These are phyloP conservation scores for Aureobasidium subglaciale DNA, from an alignment of 2,329 filamentous ascomycete species.

Conservation along the genomic window DNA sequence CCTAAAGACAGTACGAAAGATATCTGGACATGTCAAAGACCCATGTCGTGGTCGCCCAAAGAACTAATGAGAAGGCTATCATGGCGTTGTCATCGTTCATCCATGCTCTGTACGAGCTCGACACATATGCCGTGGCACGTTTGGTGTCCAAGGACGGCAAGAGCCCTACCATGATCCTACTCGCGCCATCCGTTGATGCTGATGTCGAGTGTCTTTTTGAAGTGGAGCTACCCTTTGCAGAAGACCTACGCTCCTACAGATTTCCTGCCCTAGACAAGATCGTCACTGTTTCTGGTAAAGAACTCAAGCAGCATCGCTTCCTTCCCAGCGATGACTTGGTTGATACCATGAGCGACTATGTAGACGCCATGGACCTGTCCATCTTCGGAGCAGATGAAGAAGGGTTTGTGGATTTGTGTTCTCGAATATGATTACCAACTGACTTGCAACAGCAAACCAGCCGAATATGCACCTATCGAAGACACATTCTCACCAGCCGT, in stretches of 20 bases:
- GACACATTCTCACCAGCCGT: constrained; percentile 78
- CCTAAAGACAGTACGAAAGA: constrained; percentile 55
- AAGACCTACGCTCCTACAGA: constrained; percentile 83
- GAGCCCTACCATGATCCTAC: constrained; percentile 66
- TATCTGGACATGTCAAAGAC: constrained; percentile 80
- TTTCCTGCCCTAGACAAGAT: constrained; percentile 88
- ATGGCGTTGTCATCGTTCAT: constrained; percentile 84
- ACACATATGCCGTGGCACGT: constrained; percentile 78
- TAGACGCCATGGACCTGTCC: constrained; percentile 87
- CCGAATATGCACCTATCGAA: constrained; percentile 70
- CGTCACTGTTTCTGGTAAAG: constrained; percentile 76
- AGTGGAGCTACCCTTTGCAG: constrained; percentile 82
- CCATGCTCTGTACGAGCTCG: constrained; percentile 76
- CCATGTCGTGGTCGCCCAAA: constrained; percentile 69
- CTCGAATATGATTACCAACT: neutral
- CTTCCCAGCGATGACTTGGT: constrained; percentile 68
- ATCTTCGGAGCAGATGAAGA: constrained; percentile 65
- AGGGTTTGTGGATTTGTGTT: constrained; percentile 45
- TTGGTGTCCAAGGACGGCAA: constrained; percentile 79
- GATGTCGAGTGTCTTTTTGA: constrained; percentile 84
- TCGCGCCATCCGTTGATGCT: constrained; percentile 71
- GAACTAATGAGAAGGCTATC: constrained; percentile 71
- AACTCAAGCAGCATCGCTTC: constrained; percentile 73
- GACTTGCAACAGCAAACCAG: constrained; percentile 33
- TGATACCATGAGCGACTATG: constrained; percentile 80